phyloP scores from a whole-genome alignment of 805 yeast genomes.

The Debaryomyces prosopidis region DNA sequence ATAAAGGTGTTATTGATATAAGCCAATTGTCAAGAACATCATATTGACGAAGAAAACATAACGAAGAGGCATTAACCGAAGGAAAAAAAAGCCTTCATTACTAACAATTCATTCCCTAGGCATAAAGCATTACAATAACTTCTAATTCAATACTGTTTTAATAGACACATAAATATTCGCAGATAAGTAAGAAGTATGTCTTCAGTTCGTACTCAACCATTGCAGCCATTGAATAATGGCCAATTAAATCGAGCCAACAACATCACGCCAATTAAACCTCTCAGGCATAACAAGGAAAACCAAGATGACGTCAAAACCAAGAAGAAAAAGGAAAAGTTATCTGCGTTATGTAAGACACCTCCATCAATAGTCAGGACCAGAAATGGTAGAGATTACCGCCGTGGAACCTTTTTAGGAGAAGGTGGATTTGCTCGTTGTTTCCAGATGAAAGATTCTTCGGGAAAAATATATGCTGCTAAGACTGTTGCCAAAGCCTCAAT shows the following conservation, averaged over 20 bases:
- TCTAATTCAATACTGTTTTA: not conserved
- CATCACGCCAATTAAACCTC: slow-evolving; percentile 31
- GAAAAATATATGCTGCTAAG: slow-evolving; percentile 90
- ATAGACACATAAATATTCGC: no score
- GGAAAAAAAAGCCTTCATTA: not conserved
- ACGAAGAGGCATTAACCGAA: not conserved
- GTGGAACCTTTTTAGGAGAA: slow-evolving; percentile 91
- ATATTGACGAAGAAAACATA: not conserved
- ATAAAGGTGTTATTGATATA: not conserved
- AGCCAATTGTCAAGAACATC: not conserved
- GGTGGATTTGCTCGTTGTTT: slow-evolving; percentile 99
- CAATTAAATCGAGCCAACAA: slow-evolving; percentile 48
- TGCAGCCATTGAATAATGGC: slow-evolving; percentile 55
- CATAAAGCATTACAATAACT: not conserved
- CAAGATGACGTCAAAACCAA: slow-evolving; percentile 23
- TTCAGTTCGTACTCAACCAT: slow-evolving; percentile 44
- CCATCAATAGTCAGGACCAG: slow-evolving; percentile 89
- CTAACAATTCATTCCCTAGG: not conserved
- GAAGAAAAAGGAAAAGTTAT: slow-evolving; percentile 84
- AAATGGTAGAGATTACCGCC: slow-evolving; percentile 82
- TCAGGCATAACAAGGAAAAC: slow-evolving; percentile 24
- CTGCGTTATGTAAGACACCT: slow-evolving; percentile 93
- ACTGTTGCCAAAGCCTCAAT: slow-evolving; percentile 96
- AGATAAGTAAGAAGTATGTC: slow-evolving; percentile 15
- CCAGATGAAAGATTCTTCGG: slow-evolving; percentile 89